phyloP scores from a whole-genome alignment of 306 rosid species.

The Myrica gale region DNA sequence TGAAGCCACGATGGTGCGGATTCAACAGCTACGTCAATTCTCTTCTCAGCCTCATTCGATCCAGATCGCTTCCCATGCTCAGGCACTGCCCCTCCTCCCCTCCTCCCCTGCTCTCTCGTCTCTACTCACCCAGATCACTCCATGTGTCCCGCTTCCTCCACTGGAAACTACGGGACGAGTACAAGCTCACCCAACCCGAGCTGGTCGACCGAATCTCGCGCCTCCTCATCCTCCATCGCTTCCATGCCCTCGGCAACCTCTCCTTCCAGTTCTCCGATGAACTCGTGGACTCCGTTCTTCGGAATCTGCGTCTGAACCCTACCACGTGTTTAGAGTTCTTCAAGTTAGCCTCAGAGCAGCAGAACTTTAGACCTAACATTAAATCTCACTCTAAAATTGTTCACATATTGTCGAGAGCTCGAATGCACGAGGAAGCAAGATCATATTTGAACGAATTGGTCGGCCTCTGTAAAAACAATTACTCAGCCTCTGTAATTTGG shows the following conservation, averaged over 20 bases:
- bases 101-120: conserved; percentile 18
- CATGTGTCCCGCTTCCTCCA: conserved; percentile 47
- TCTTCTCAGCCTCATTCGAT: not conserved
- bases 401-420: conserved; percentile 68
- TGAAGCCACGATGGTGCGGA: not conserved
- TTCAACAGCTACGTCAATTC: not conserved
- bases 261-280: conserved; percentile 55
- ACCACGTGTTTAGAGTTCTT: conserved; percentile 59
- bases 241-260: conserved; percentile 46
- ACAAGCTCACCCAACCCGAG: conserved; percentile 44
- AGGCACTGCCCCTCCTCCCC: conserved; percentile 19
- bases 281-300: conserved; percentile 67
- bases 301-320: conserved; percentile 63
- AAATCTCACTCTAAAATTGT: conserved; percentile 58
- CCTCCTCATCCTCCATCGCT: conserved; percentile 63
- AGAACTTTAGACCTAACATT: conserved; percentile 54
- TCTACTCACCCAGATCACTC: conserved; percentile 25
- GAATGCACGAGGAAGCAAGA: conserved; percentile 54
- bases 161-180: conserved; percentile 66
- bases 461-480: conserved; percentile 45
- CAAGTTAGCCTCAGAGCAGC: conserved; percentile 49
- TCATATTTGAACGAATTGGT: conserved; percentile 42
- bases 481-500: conserved; percentile 38
- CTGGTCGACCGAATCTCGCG: conserved; percentile 59
- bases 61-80: conserved; percentile 23